Evolutionary conservation across 768 basidiomycete genomes (phyloP), one percentile per base, ranked within the genome.

Genomic region (Russula earlei): DNA sequence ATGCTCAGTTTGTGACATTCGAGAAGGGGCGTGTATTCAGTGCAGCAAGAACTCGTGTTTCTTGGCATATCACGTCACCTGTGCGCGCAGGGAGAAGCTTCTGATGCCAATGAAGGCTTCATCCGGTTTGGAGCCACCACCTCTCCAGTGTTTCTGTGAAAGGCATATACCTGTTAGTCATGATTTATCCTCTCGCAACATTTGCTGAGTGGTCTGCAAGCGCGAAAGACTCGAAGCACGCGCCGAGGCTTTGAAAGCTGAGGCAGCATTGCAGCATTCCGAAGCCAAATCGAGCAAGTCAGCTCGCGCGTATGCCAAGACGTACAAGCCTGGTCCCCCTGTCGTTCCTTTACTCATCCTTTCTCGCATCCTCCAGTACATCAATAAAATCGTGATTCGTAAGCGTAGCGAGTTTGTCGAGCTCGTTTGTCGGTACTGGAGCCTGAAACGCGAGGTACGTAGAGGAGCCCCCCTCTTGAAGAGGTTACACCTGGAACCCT

Each of bases 391-490:
- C 40, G 74, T 68, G 31, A 72, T 96, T 4, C 74, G 86, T 59
- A 91, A 89, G 68, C 91, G 87, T 66, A 63, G 70, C 3, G 85
- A 88, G 43, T 89, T 94, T 53, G 71, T 98, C 12, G 77, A 82
- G 46, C 69, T 82, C 64, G 75, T 93, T 31, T 94, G 89, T 65
- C 80, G 83, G 65, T 99, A 97, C 66, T 99, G 96, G 96, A 97
- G 96, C 70, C 68, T 99, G 69, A 98, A 99, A 71, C 75, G 96
- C 4, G 95, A 98, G 67, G 91, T 83, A 1, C 78, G 96, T 59
- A 71, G 95, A 38, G 96, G 96, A 4, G 96, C 96, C 9, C 95
- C 96, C 11, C 69, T 98, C 58, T 69, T 99, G 62, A 98, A 98
- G 70, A 68, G 96, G 51, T 67, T 99, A 55, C 93, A 99, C 71